Evolutionary conservation across 805 yeast genomes (phyloP), one percentile per base, ranked within the genome.

Genomic region (Wickerhamiella slavikovae): DNA sequence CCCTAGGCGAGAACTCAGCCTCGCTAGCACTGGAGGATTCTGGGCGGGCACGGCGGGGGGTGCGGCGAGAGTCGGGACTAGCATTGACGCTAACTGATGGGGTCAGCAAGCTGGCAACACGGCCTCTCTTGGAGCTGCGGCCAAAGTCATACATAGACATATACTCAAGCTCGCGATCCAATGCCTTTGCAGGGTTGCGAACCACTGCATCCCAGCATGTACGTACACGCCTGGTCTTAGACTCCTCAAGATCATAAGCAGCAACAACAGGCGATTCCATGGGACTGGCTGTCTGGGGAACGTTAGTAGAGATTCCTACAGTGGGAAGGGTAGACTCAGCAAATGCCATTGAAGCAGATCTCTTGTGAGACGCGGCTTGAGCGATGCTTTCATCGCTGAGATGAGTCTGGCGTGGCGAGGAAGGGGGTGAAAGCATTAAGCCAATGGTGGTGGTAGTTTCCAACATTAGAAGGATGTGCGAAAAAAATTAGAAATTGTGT

Each of bases 401-500:
- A 25, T 31, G 36, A 25, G 36, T 45, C 10, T 46, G 43, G 24
- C 38, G 41, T 5, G 52, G 51, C 22, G 52, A 47, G 27, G 44
- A 35, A 3, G 52, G 52, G n/a, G 52, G 52, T 15, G 52, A 47
- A 10, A 46, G 42, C 47, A 47, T 47, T n/a, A n/a, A n/a, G n/a
- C n/a, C n/a, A n/a, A n/a, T n/a, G n/a, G n/a, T n/a, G n/a, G n/a
- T n/a, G n/a, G n/a, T n/a, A n/a, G n/a, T n/a, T n/a, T n/a, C n/a
- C n/a, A n/a, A n/a, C n/a, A n/a, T n/a, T n/a, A n/a, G n/a, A n/a
- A n/a, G n/a, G n/a, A n/a, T n/a, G n/a, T n/a, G n/a, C n/a, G n/a
- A n/a, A n/a, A n/a, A n/a, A n/a, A n/a, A n/a, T n/a, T n/a, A n/a
- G n/a, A n/a, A n/a, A n/a, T n/a, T n/a, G n/a, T n/a, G n/a, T n/a